Evolutionary conservation across 192 early-diverging fungal species (phyloP).

Genomic region (Diversispora eburnea): DNA sequence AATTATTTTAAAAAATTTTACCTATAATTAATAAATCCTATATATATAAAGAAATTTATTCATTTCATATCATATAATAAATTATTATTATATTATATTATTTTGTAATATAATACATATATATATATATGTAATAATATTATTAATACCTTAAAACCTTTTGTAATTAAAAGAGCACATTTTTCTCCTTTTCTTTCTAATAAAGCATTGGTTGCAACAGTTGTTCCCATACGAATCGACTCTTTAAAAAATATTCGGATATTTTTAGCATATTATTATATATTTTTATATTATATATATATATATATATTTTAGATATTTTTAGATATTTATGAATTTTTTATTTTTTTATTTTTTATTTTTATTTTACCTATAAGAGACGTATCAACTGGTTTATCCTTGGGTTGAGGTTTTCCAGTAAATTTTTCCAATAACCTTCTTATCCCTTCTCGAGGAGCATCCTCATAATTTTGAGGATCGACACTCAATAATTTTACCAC

Average conservation of each 20-base stretch:
- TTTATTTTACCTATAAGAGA: conserved; percentile 51
- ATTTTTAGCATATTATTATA: background rate
- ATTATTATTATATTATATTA: background rate
- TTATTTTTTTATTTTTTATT: background rate
- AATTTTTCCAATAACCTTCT: conserved; percentile 78
- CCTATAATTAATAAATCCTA: conserved; percentile 48
- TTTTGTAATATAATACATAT: background rate
- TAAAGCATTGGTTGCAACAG: conserved; percentile 93
- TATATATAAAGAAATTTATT: too few relatives aligned
- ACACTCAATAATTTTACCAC: conserved; percentile 90
- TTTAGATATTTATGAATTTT: background rate
- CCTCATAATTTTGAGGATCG: conserved; percentile 84
- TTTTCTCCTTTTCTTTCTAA: conserved; percentile 85
- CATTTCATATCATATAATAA: background rate
- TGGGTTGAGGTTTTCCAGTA: conserved; percentile 66
- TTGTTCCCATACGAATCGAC: conserved; percentile 93
- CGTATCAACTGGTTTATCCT: conserved; percentile 69
- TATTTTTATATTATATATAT: background rate
- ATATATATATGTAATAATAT: background rate
- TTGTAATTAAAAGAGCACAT: conserved; percentile 84
- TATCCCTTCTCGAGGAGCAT: conserved; percentile 95
- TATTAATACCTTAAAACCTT: conserved; percentile 78
- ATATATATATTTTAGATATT: background rate
- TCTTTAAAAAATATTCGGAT: conserved; percentile 30
- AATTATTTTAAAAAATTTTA: conserved; percentile 22